Base-by-base conservation (phyloP, 2,329 filamentous ascomycete species). In the Epicoccum nigrum region DNA sequence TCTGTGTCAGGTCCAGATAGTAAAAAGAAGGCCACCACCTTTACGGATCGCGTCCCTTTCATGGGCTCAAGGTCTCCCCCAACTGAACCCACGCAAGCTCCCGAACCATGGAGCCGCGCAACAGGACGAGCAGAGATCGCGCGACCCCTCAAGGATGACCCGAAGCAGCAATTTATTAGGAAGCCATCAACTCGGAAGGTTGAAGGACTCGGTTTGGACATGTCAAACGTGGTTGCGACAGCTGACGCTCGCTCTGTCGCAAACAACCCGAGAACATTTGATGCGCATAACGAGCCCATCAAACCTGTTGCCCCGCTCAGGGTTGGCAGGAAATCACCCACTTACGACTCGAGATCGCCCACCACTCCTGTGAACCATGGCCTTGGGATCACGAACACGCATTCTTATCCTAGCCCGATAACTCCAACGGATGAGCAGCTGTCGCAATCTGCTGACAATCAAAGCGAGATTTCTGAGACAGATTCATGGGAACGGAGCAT, bases 51-150 rank as follows among this genome's bases (percentile, higher is more conserved):
- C 21, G 60, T 66, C 15, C 58, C 57, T 31, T 62, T 65, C 25
- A 57, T 68, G 27, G 61, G 60, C 12, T 55, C 59, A 16, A 68
- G 60, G 35, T 55, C 63, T 17, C 45, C 65, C 13, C 59, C 62
- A n/a, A 40, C 62, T 54, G 76, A 80, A 20, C 76, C 66, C 43
- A 77, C 85, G 4, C 64, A 61, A 45, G 58, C 56, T 16, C 72
- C 72, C 34, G 74, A 77, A 45, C 77, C 85, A 50, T 92, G 89
- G 89, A 86, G 86, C 62, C 88, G 88, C 15, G 84, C 85, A 30
- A 90, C 86, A 67, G 89, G 89, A 21, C 83, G 88, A 58, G 80
- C 81, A 33, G 77, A 82, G 28, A 78, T 90, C 48, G 81, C 89
- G 27, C 80, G 81, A 35, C 85, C 87, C 3, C 81, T 90, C 30